Conservation (phyloP, 2,329 filamentous ascomycete species). For the Stachybotrys elegans region DNA sequence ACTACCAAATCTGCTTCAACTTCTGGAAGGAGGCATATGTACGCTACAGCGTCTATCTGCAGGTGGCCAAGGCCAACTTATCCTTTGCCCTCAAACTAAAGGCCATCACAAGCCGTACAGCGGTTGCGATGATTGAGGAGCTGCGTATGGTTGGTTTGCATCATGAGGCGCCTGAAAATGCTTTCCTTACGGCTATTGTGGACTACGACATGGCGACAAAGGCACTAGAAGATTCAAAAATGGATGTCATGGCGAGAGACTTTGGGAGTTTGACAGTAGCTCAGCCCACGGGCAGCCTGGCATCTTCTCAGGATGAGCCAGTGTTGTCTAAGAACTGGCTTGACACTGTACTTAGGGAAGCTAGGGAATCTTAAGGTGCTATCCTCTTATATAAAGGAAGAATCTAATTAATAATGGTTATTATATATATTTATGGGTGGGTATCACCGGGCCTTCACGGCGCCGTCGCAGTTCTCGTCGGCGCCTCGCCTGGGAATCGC, state of each 20-base stretch:
- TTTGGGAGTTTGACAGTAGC: background rate
- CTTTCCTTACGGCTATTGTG: background rate
- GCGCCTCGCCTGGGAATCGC: conserved; percentile 31
- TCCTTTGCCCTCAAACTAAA: background rate
- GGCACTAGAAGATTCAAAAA: background rate
- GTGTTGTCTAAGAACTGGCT: background rate
- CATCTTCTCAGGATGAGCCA: background rate
- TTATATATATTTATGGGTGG: too few relatives aligned
- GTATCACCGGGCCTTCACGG: conserved; percentile 32
- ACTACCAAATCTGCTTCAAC: background rate
- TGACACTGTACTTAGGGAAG: background rate
- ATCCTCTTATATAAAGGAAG: too few relatives aligned
- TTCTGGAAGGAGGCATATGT: conserved; percentile 1
- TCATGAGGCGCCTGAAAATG: background rate
- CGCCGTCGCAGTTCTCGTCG: conserved; percentile 29
- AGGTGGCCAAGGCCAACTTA: background rate
- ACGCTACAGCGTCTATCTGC: background rate
- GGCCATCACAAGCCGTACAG: background rate
- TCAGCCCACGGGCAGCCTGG: background rate
- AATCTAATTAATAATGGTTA: too few relatives aligned
- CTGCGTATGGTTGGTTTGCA: background rate
- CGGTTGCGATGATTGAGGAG: background rate
- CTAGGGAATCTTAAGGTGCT: too few relatives aligned
- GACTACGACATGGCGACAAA: background rate
- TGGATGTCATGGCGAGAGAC: background rate